phyloP scores from a whole-genome alignment of 345 rosid species.

The Dipteronia sinensis region DNA sequence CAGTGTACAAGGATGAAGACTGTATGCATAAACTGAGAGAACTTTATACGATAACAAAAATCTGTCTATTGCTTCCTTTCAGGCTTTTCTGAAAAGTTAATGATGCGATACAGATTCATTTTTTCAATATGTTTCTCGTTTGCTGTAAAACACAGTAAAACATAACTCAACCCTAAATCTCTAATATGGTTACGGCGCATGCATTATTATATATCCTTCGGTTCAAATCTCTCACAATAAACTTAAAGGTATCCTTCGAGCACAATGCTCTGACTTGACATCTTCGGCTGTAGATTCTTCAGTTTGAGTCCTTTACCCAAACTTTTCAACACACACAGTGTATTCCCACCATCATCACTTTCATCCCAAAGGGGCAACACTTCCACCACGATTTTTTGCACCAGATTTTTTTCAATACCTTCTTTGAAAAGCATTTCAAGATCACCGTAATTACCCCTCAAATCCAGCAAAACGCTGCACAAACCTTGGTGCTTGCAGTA shows the following conservation, averaged over 20 bases:
- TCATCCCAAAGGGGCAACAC: slow-evolving; percentile 61
- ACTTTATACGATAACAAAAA: background rate
- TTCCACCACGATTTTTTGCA: slow-evolving; percentile 64
- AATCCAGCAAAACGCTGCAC: slow-evolving; percentile 65
- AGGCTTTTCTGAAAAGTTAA: background rate
- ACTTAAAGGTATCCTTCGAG: slow-evolving; percentile 57
- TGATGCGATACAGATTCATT: background rate
- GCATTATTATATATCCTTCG: background rate
- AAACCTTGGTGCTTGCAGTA: slow-evolving; percentile 54
- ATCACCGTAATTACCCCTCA: slow-evolving; percentile 50
- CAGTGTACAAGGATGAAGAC: background rate
- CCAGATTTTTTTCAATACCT: slow-evolving; percentile 44
- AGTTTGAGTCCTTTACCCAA: slow-evolving; percentile 41
- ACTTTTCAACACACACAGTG: slow-evolving; percentile 25
- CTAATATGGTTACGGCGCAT: background rate
- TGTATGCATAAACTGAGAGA: background rate
- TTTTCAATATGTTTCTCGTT: background rate
- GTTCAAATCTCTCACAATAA: slow-evolving; percentile 4
- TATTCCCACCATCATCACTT: slow-evolving; percentile 21
- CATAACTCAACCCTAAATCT: background rate
- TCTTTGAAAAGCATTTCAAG: slow-evolving; percentile 57
- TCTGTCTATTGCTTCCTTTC: background rate
- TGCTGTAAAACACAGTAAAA: background rate
- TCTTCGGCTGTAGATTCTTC: slow-evolving; percentile 47
- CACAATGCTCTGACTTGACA: slow-evolving; percentile 44